Conservation (phyloP, 1,284 basidiomycete species). For the Ganoderma sinense region DNA sequence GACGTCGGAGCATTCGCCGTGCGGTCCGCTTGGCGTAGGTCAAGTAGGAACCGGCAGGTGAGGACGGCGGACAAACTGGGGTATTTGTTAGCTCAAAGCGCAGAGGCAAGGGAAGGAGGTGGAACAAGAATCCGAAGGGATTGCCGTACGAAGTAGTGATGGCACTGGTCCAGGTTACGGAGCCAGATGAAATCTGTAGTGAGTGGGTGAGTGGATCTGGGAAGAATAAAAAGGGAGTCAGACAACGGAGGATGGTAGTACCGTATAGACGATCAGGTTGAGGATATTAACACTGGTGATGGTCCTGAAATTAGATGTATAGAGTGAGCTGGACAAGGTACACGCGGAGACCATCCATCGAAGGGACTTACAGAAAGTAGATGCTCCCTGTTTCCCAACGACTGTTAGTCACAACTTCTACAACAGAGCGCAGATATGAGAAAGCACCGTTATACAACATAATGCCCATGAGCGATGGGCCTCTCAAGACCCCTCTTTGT, state of each 20-base stretch:
- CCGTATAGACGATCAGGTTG: not conserved
- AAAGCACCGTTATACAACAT: not conserved
- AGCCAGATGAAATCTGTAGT: not conserved
- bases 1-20: not conserved
- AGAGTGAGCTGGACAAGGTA: not conserved
- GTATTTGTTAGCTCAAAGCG: no score
- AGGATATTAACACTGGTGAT: not conserved
- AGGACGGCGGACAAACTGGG: not conserved
- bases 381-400: not conserved
- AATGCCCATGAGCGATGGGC: not conserved
- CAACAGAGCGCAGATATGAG: not conserved
- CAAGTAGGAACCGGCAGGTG: not conserved
- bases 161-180: not conserved
- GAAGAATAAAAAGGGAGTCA: no score
- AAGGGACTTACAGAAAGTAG: no score
- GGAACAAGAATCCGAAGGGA: no score
- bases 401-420: not conserved
- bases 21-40: not conserved
- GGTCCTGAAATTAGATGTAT: not conserved
- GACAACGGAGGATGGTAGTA: not conserved
- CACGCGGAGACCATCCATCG: not conserved
- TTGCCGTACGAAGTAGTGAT: not conserved
- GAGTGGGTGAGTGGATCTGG: not conserved
- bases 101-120: no score
- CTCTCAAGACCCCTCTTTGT: not conserved